Evolutionary conservation across 2,329 filamentous ascomycete genomes (phyloP), one percentile per base, ranked within the genome.

Genomic region (Pestalotiopsis sp.): DNA sequence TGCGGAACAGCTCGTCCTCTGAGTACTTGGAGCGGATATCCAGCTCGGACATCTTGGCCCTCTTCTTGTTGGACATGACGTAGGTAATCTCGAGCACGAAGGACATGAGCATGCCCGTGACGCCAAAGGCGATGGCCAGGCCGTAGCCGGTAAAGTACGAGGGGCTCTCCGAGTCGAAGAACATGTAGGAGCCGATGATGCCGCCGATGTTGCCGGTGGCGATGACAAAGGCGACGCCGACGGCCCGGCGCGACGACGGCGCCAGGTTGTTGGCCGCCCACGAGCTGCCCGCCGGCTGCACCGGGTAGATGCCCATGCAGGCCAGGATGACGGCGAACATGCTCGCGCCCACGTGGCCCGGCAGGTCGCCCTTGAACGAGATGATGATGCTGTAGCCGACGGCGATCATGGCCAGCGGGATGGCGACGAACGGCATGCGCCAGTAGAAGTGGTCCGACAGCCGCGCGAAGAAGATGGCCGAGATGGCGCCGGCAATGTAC

Each of bases 231-330:
- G 79, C 82, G n/a, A 83, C 76, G 1, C 78, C 80, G 38, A 82
- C 77, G 0, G 78, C 78, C 17, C 81, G 72, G 62, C 80, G 76
- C 9, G 74, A 75, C 0, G 77, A 72, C 0, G 78, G 78, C 0
- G 76, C 91, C 14, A 89, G 84, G 70, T 94, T 94, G 78, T 93
- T 93, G 39, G 86, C 86, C 0, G 85, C 82, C 91, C 91, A 94
- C 1, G 89, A 86, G 52, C 92, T 89, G 0, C 89, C 92, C 3
- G 78, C 71, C 1, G 91, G 78, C 67, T 92, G 89, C 61, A 86
- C 88, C 0, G 91, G 91, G 73, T 93, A 93, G 67, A 93, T 92
- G 0, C 91, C 91, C 69, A 92, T 82, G 0, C 90, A 90, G 0
- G 88, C 90, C 0, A 94, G 82, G 76, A 93, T 92, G 0, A 87